phyloP scores from a whole-genome alignment of 106 monocot species.

The Iris macrosiphon region DNA sequence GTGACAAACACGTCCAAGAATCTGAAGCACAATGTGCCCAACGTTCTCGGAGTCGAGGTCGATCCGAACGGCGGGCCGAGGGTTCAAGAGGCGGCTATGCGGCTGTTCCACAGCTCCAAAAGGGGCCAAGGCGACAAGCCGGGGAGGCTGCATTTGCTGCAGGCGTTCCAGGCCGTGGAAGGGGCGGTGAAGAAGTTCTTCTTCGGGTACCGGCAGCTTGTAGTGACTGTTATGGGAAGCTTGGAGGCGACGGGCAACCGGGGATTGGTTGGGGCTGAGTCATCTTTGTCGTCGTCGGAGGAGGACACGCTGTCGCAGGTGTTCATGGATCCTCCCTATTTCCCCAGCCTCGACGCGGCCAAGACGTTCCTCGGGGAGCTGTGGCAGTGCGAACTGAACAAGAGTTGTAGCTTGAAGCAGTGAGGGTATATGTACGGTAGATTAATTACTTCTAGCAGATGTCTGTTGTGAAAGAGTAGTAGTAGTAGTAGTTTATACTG shows the following conservation, averaged over 20 bases:
- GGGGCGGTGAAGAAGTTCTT: conserved; percentile 72
- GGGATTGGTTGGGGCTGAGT: background rate
- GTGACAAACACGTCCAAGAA: conserved; percentile 34
- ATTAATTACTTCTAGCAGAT: no score
- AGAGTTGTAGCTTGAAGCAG: no score
- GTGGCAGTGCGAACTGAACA: conserved; percentile 49
- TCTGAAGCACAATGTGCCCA: conserved; percentile 50
- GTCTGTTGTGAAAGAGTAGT: no score
- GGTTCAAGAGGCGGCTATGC: conserved; percentile 81
- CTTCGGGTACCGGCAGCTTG: conserved; percentile 64
- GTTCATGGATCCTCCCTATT: conserved; percentile 75
- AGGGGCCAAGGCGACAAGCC: conserved; percentile 8
- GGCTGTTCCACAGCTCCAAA: conserved; percentile 40
- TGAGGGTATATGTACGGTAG: no score
- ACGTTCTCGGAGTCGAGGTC: conserved; percentile 67
- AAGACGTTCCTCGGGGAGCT: conserved; percentile 76
- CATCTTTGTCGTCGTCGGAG: conserved; percentile 7
- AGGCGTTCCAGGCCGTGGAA: conserved; percentile 71
- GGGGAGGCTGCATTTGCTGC: conserved; percentile 54
- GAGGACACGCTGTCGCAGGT: conserved; percentile 47
- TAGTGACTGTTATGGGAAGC: conserved; percentile 58
- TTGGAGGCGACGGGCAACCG: conserved; percentile 37
- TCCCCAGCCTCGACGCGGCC: conserved; percentile 81
- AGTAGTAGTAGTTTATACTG: no score
- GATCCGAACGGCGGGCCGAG: conserved; percentile 76